These are phyloP conservation scores for Pouteria glomerata DNA, from an alignment of 148 eudicot species.

Conservation along the genomic window DNA sequence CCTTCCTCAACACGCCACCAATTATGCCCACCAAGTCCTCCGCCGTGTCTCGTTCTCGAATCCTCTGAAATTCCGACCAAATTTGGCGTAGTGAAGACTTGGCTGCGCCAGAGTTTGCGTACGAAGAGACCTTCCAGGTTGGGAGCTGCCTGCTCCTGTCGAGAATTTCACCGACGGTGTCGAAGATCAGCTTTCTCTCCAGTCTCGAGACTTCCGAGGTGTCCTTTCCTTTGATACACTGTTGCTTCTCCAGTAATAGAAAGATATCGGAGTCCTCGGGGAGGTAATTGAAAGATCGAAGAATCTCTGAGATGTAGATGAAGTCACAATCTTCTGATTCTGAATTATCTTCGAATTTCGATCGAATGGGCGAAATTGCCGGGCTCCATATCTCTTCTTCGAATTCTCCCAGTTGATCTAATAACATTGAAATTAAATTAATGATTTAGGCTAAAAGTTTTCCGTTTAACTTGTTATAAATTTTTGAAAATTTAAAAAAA, in stretches of 20 bases:
- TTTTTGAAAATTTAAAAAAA: too few species aligned
- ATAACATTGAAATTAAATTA: too few species aligned
- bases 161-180: constrained; percentile 47
- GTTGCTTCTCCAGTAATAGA: constrained; percentile 61
- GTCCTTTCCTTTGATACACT: constrained; percentile 47
- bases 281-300: constrained; percentile 53
- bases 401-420: constrained; percentile 43
- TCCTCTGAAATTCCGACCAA: constrained; percentile 60
- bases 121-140: constrained; percentile 54
- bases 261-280: constrained; percentile 58
- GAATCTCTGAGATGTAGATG: constrained; percentile 61
- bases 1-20: constrained; percentile 65
- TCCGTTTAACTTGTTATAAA: too few species aligned
- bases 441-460: too few species aligned
- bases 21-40: constrained; percentile 66
- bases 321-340: constrained; percentile 47
- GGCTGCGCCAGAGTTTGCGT: neutral
- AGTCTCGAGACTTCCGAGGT: constrained; percentile 46
- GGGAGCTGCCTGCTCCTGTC: constrained; percentile 46
- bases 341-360: constrained; percentile 32
- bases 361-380: constrained; percentile 28
- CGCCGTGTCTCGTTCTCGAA: constrained; percentile 35
- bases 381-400: constrained; percentile 81
- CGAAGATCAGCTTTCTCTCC: constrained; percentile 48
- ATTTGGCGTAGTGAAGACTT: constrained; percentile 28